Base-by-base conservation (phyloP, 148 eudicot genomes). In the Pharnaceum exiguum region DNA sequence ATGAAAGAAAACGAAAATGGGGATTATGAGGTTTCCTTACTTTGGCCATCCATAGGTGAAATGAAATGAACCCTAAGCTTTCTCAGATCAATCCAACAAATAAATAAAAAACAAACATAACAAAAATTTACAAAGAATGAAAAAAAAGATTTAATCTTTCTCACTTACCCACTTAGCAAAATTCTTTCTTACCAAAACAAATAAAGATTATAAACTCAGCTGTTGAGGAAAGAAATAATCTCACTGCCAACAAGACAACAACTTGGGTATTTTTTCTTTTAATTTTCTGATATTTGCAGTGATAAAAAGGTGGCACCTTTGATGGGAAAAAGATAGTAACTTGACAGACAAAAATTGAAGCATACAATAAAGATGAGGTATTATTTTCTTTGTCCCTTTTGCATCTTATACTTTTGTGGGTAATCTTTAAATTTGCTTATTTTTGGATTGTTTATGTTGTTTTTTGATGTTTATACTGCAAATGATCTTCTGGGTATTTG, bases 281-380 rank as follows among this genome's bases (percentile, higher is more conserved):
- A 29, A n/a, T 44, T 2, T 2, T 44, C 29, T 44, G 5, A 26
- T 30, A 37, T 45, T 36, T 19, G n/a, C n/a, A n/a, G n/a, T n/a
- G n/a, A n/a, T n/a, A n/a, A n/a, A n/a, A 59, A 45, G 23, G 29
- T 23, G 29, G 52, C 49, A 42, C 29, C 65, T 67, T 67, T 69
- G 15, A 62, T 48, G 68, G 62, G 18, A 46, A 23, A 8, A n/a
- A 21, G 4, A 28, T 56, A 46, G 49, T 37, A 12, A 28, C 42
- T 12, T 67, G 51, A 49, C 22, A n/a, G 9, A 23, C 10, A 40
- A 55, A 18, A 9, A 36, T 69, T 55, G 46, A 62, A 39, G 35
- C 6, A 45, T 2, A 25, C 43, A 16, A 48, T 16, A 31, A 17
- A 47, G 30, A 69, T 69, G 73, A 69, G 73, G 73, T 69, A n/a